phyloP scores from a whole-genome alignment of 169 alveolate genomes.

The Fabrea salina region DNA sequence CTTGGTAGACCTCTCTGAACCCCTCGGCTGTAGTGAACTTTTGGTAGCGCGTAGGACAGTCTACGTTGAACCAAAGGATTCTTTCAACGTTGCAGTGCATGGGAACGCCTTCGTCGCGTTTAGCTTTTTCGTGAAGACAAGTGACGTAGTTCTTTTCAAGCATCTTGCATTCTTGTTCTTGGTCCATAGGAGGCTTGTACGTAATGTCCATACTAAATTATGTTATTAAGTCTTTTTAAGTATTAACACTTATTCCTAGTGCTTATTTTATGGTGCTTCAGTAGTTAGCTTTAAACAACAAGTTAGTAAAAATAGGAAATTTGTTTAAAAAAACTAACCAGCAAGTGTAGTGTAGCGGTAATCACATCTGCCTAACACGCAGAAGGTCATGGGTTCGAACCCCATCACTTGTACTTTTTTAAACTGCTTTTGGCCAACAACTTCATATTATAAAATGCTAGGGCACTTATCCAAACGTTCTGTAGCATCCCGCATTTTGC shows the following conservation, averaged over 20 bases:
- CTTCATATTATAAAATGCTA: background rate
- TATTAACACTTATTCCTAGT: too few relatives aligned
- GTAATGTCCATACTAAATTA: slow-evolving; percentile 7
- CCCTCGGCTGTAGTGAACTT: slow-evolving; percentile 31
- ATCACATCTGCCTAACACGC: slow-evolving; percentile 38
- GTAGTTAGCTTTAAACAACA: too few relatives aligned
- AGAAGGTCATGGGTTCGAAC: slow-evolving; percentile 38
- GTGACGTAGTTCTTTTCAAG: slow-evolving; percentile 34
- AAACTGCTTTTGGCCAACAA: too few relatives aligned
- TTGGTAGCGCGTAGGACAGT: slow-evolving; percentile 27
- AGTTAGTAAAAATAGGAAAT: too few relatives aligned
- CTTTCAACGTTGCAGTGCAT: slow-evolving; percentile 36
- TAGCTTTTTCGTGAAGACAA: slow-evolving; percentile 16
- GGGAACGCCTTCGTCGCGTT: slow-evolving; percentile 2
- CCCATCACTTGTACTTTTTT: slow-evolving; percentile 38
- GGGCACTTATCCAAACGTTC: background rate
- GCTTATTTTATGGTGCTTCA: too few relatives aligned
- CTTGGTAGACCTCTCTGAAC: background rate
- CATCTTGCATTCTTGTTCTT: slow-evolving; percentile 26
- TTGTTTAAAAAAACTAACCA: too few relatives aligned
- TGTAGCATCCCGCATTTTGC: background rate
- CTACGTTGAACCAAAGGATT: slow-evolving; percentile 33
- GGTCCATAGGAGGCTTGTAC: slow-evolving; percentile 33
- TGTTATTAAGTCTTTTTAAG: too few relatives aligned
- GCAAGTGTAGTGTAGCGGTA: slow-evolving; percentile 38